Percentiles rank a stretch among this genome's conserved stretches.
phyloP scores from a whole-genome alignment of 352 stramenopile genomes.

The Achlya hypogyna region DNA sequence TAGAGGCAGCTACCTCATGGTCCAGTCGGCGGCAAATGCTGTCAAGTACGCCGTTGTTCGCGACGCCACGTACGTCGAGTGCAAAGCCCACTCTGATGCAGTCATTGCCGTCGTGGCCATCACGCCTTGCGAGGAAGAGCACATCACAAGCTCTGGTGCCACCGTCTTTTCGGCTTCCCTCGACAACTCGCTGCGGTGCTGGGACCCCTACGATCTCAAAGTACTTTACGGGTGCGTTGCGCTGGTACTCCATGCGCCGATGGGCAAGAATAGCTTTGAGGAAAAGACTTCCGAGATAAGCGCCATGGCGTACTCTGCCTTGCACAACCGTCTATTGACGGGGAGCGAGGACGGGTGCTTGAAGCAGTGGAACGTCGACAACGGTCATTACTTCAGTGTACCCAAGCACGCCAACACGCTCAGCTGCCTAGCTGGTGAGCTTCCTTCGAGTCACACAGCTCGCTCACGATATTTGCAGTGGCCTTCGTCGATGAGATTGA shows the following conservation, averaged over 20 bases:
- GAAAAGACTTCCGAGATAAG: slow-evolving; percentile 57
- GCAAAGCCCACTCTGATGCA: slow-evolving; percentile 35
- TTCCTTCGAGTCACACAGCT: background rate
- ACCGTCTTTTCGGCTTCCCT: slow-evolving; percentile 59
- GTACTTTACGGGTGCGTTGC: slow-evolving; percentile 29
- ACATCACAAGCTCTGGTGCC: background rate
- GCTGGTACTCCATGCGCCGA: background rate
- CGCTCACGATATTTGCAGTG: slow-evolving; percentile 23
- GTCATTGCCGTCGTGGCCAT: slow-evolving; percentile 41
- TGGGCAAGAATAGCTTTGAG: slow-evolving; percentile 32
- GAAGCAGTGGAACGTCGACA: slow-evolving; percentile 58
- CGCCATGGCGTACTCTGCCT: slow-evolving; percentile 38
- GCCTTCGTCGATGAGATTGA: slow-evolving; percentile 47
- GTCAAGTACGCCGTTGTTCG: slow-evolving; percentile 50
- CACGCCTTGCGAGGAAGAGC: slow-evolving; percentile 23
- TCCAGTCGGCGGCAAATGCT: slow-evolving; percentile 31
- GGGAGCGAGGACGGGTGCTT: slow-evolving; percentile 43
- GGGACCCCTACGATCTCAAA: slow-evolving; percentile 63
- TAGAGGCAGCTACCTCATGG: slow-evolving; percentile 31
- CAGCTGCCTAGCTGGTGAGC: slow-evolving; percentile 42
- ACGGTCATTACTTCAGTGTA: slow-evolving; percentile 34
- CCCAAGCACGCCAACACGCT: slow-evolving; percentile 29
- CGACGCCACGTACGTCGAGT: slow-evolving; percentile 52
- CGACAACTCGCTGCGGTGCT: slow-evolving; percentile 65
- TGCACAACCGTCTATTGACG: slow-evolving; percentile 48